Conservation (phyloP, 2,329 filamentous ascomycete genomes). For the Pseudopyricularia javanii region DNA sequence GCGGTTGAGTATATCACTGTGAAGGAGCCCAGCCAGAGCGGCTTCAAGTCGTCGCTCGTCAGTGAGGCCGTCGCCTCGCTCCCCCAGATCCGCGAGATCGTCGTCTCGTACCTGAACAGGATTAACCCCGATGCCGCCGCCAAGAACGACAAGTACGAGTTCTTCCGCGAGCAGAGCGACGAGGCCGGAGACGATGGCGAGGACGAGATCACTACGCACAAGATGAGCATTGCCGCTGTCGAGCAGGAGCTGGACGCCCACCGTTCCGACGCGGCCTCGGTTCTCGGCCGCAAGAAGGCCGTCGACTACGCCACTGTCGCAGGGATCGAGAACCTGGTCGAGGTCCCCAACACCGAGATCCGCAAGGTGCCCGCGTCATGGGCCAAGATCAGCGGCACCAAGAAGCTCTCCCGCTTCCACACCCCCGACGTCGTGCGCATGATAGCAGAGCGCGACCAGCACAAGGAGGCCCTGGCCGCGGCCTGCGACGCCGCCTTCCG, state of each 20-base stretch:
- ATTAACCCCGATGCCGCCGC: conserved; percentile 78
- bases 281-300: conserved; percentile 55
- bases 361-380: conserved; percentile 88
- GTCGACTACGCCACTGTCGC: conserved; percentile 73
- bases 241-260: conserved; percentile 81
- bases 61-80: conserved; percentile 61
- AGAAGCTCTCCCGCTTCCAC: conserved; percentile 84
- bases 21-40: conserved; percentile 50
- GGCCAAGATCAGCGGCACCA: conserved; percentile 90
- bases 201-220: conserved; percentile 79
- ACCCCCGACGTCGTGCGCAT: conserved; percentile 79
- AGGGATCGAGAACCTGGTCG: conserved; percentile 89
- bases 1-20: conserved; percentile 62
- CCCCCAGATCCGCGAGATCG: conserved; percentile 61
- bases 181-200: conserved; percentile 28
- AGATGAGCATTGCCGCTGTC: conserved; percentile 80
- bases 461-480: conserved; percentile 84
- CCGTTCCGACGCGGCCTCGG: conserved; percentile 55
- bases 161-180: conserved; percentile 59
- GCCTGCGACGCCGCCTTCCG: conserved; percentile 80
- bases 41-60: conserved; percentile 61
- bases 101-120: conserved; percentile 66
- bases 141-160: conserved; percentile 82
- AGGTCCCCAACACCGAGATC: conserved; percentile 71
- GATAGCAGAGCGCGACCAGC: conserved; percentile 79